Evolutionary conservation across 148 eudicot species (phyloP).

Genomic region (Limonium bicolor): DNA sequence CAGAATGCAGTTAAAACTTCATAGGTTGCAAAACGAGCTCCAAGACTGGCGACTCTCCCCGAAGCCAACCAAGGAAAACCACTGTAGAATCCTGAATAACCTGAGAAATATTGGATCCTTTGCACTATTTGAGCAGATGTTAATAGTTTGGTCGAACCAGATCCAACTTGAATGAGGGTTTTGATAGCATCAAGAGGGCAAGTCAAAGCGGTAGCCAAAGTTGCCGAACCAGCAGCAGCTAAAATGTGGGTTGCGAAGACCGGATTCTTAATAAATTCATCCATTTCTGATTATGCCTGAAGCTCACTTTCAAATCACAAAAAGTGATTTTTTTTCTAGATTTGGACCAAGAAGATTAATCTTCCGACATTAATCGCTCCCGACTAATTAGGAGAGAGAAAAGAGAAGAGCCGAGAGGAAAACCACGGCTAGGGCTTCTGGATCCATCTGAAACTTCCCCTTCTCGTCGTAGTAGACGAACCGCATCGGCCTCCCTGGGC

Average conservation of each 20-base stretch:
- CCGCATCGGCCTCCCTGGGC: slow-evolving; percentile 72
- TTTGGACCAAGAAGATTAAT: too few relatives aligned
- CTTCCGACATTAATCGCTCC: too few relatives aligned
- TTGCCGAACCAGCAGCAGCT: slow-evolving; percentile 57
- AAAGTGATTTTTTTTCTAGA: too few relatives aligned
- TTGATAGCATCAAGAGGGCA: slow-evolving; percentile 78
- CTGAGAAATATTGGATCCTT: slow-evolving; percentile 43
- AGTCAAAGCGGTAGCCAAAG: slow-evolving; percentile 44
- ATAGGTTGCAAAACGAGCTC: slow-evolving; percentile 71
- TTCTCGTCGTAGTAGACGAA: slow-evolving; percentile 80
- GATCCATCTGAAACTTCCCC: slow-evolving; percentile 81
- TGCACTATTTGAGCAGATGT: slow-evolving; percentile 37
- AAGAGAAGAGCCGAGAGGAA: too few relatives aligned
- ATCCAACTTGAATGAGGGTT: slow-evolving; percentile 70
- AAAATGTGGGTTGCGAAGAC: slow-evolving; percentile 46
- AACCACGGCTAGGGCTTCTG: slow-evolving; percentile 83
- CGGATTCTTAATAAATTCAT: slow-evolving; percentile 52
- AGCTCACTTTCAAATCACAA: slow-evolving; percentile 1
- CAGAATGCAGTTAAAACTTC: slow-evolving; percentile 65
- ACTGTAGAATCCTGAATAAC: slow-evolving; percentile 60
- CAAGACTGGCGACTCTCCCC: slow-evolving; percentile 62
- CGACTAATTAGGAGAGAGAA: too few relatives aligned
- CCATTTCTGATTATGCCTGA: slow-evolving; percentile 23
- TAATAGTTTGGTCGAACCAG: slow-evolving; percentile 36
- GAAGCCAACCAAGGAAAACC: slow-evolving; percentile 59